Percentiles rank a stretch among this genome's conserved stretches.
These are phyloP conservation scores for Alternaria solani DNA, from an alignment of 2,329 filamentous ascomycete genomes.

Conservation along the genomic window DNA sequence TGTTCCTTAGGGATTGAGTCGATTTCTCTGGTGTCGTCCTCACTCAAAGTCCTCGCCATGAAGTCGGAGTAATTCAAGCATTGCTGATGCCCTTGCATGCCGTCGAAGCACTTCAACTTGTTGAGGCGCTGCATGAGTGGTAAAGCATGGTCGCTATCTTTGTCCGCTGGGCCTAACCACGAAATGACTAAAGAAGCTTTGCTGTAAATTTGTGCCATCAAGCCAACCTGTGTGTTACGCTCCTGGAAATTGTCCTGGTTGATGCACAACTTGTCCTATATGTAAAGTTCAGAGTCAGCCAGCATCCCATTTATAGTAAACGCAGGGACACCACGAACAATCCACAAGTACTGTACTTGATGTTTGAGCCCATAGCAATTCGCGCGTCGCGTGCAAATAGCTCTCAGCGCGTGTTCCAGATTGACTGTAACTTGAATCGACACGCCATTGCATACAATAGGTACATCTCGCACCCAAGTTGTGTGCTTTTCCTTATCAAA, in stretches of 20 bases:
- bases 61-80: neutral
- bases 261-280: slow-evolving; percentile 20
- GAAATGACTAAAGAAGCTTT: slow-evolving; percentile 7
- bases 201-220: slow-evolving; percentile 20
- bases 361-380: neutral
- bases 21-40: neutral
- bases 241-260: slow-evolving; percentile 18
- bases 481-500: neutral
- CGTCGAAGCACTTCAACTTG: neutral
- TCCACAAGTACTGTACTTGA: neutral
- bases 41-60: neutral
- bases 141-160: slow-evolving; percentile 1
- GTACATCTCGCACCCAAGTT: neutral
- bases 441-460: slow-evolving; percentile 5
- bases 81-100: neutral
- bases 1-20: neutral
- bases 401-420: neutral
- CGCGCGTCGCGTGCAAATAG: neutral
- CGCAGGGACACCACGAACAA: neutral
- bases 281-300: neutral
- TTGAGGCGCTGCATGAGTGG: slow-evolving; percentile 2
- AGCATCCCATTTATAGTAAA: neutral
- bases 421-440: slow-evolving; percentile 5
- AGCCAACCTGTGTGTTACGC: slow-evolving; percentile 15
- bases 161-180: slow-evolving; percentile 22